phyloP scores from a whole-genome alignment of 164 flowering plant genomes.

The Warburgia ugandensis region DNA sequence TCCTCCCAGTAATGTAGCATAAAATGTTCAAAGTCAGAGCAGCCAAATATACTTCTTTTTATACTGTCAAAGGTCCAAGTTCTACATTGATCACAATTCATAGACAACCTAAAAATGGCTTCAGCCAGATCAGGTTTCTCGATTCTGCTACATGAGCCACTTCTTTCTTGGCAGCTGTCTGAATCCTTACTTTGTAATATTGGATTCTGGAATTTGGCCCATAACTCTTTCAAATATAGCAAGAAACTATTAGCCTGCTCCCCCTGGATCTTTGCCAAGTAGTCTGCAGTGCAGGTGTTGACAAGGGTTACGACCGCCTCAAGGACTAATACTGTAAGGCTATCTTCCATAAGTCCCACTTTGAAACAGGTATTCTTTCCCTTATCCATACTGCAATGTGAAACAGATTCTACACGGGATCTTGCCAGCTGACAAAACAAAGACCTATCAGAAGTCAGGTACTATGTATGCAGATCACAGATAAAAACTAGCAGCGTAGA shows the following conservation, averaged over 20 bases:
- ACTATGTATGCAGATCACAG: constrained; percentile 1
- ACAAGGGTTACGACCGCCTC: constrained; percentile 34
- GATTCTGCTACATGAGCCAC: constrained; percentile 16
- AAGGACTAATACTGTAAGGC: constrained; percentile 26
- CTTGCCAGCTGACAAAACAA: constrained; percentile 35
- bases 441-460: constrained; percentile 37
- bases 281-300: constrained; percentile 37
- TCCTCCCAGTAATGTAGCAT: constrained; percentile 48
- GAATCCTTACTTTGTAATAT: constrained; percentile 12
- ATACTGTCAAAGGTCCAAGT: constrained; percentile 32
- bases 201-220: constrained; percentile 29
- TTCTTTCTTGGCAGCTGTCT: constrained; percentile 4
- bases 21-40: constrained; percentile 35
- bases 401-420: constrained; percentile 9
- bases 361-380: constrained; percentile 4
- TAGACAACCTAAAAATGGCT: constrained; percentile 63
- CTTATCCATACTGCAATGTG: constrained; percentile 9
- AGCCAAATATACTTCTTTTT: too few species aligned
- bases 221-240: constrained; percentile 29
- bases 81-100: constrained; percentile 20
- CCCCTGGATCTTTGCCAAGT: constrained; percentile 35
- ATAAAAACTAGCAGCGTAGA: neutral
- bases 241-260: constrained; percentile 23
- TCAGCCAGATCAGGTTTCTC: constrained; percentile 39
- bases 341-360: constrained; percentile 25